Evolutionary conservation across 176 grass and related monocot species (phyloP), one percentile per base, ranked within the genome.

Genomic region (Otatea glauca): DNA sequence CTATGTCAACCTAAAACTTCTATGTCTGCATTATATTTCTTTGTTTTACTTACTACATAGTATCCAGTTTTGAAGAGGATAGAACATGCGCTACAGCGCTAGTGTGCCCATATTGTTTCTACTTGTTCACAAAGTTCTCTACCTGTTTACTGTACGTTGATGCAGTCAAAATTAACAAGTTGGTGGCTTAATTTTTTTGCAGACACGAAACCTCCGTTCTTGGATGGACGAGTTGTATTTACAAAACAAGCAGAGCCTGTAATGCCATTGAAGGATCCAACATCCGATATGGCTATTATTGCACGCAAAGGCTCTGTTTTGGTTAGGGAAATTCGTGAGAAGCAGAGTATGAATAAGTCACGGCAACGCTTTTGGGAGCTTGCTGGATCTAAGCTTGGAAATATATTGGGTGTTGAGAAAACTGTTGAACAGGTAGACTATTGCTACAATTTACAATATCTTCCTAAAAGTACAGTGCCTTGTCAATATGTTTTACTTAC

Each of bases 181-280:
- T 14, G 51, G 79, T 20, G 42, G 5, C 32, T 50, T 74, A 15
- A 47, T 27, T 58, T 87, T n/a, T 86, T 79, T 81, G 78, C 75
- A 98, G 96, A 99, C 58, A 99, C 93, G 9, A 99, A 99, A 85
- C 96, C 93, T 38, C 96, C 93, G 6, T 99, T 99, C 81, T 67
- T 99, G 68, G 96, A 99, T 89, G 96, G 93, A 42, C 84, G 96
- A 43, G 96, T 99, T 82, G 96, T 99, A 45, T 99, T 78, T 43
- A 99, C 96, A 83, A 99, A 99, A 67, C 96, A 99, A 81, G 93
- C 96, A 38, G 96, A 98, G 62, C 96, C 96, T 69, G 96, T 98
- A 41, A 94, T 98, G 93, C 96, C 96, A 47, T 5, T 98, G 76
- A 98, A 98, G 85, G 96, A 98, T 77, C 93, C 93, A 62, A 98